These are phyloP conservation scores for Pythium plurisporium DNA, from an alignment of 352 stramenopile species.

Conservation along the genomic window DNA sequence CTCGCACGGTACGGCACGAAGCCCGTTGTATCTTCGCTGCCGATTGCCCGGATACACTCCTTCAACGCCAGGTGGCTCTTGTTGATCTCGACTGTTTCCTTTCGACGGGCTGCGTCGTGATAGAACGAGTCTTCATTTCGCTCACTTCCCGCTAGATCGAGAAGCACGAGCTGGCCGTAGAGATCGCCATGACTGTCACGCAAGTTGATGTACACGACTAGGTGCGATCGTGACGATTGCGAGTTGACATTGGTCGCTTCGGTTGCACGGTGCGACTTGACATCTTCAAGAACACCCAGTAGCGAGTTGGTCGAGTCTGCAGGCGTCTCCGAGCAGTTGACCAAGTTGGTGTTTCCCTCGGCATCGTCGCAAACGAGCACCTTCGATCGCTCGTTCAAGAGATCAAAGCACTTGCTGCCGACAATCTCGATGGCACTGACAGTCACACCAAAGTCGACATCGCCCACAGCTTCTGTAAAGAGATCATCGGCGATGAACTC, in stretches of 20 bases:
- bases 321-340: constrained; percentile 51
- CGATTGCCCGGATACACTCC: constrained; percentile 73
- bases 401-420: constrained; percentile 60
- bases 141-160: constrained; percentile 75
- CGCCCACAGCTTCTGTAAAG: constrained; percentile 39
- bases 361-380: constrained; percentile 72
- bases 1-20: constrained; percentile 70
- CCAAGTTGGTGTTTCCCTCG: constrained; percentile 53
- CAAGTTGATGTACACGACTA: constrained; percentile 66
- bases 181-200: constrained; percentile 26
- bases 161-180: constrained; percentile 44
- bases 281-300: constrained; percentile 49
- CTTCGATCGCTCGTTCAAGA: constrained; percentile 42
- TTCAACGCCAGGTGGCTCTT: constrained; percentile 80
- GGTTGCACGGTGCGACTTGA: constrained; percentile 70
- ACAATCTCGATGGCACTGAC: constrained; percentile 61
- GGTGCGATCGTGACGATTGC: constrained; percentile 68
- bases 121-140: constrained; percentile 77
- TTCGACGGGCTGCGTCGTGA: constrained; percentile 62
- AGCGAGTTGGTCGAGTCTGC: constrained; percentile 61
- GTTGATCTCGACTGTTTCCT: constrained; percentile 83
- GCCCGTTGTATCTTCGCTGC: constrained; percentile 41
- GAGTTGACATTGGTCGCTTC: constrained; percentile 76
- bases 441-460: constrained; percentile 42
- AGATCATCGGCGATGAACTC: constrained; percentile 75